A percentile compares a stretch with the other conserved stretches of the same genome.
Conservation (phyloP, 2,329 filamentous ascomycete species). For the Nemania abortiva region DNA sequence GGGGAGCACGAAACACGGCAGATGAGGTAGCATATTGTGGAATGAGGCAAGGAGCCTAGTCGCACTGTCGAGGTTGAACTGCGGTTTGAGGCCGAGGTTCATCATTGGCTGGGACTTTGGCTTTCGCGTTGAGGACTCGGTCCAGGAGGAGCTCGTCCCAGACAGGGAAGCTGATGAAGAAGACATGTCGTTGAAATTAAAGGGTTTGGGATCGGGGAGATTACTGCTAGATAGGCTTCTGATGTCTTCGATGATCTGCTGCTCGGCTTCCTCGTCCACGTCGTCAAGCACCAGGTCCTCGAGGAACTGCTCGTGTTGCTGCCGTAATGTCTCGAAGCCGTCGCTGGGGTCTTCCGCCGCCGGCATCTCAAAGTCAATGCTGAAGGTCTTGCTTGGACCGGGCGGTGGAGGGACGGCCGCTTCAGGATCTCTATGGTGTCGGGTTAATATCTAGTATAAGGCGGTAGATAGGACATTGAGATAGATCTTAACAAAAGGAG, state of each 20-base stretch:
- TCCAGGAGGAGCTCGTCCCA: constrained; percentile 35
- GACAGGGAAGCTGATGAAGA: constrained; percentile 30
- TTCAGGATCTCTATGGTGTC: constrained; percentile 37
- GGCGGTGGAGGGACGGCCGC: constrained; percentile 51
- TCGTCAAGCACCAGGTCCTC: constrained; percentile 55
- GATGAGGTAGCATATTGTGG: constrained; percentile 54
- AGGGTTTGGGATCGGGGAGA: constrained; percentile 27
- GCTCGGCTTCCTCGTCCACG: constrained; percentile 42
- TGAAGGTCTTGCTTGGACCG: constrained; percentile 63
- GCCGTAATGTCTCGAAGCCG: constrained; percentile 58
- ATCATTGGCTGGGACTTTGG: constrained; percentile 38
- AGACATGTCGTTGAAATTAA: constrained; percentile 48
- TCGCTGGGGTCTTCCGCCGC: constrained; percentile 54
- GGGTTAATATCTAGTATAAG: constrained; percentile 9
- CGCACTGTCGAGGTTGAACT: constrained; percentile 68
- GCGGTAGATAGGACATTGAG: not conserved
- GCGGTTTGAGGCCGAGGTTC: constrained; percentile 60
- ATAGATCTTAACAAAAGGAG: not conserved
- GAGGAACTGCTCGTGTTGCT: constrained; percentile 58
- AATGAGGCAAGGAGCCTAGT: constrained; percentile 60
- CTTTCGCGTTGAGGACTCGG: constrained; percentile 26
- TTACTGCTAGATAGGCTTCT: not conserved
- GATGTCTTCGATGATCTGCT: constrained; percentile 24
- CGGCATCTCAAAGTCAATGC: constrained; percentile 64
- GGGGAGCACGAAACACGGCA: constrained; percentile 59